These are phyloP conservation scores for Martensiomyces pterosporus DNA, from an alignment of 192 early-diverging fungal genomes.

Conservation along the genomic window DNA sequence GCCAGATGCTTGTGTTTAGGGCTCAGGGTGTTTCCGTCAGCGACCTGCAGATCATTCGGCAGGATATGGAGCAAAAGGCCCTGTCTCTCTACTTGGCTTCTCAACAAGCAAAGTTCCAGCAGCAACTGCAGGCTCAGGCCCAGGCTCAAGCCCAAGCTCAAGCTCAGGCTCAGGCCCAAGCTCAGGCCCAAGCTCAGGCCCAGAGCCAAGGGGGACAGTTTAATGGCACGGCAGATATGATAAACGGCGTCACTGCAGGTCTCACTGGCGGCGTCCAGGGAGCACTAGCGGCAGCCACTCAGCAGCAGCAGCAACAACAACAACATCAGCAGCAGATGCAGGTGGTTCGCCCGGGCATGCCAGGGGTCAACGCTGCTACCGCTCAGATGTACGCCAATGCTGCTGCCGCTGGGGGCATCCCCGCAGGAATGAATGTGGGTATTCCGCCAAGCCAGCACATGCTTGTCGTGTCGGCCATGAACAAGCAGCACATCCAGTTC, in stretches of 20 bases:
- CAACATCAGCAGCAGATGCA: constrained; percentile 24
- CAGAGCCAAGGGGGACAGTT: neutral
- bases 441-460: constrained; percentile 14
- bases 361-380: neutral
- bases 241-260: neutral
- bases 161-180: neutral
- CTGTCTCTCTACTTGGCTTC: neutral
- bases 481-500: constrained; percentile 5
- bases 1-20: neutral
- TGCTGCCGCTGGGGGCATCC: neutral
- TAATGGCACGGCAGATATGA: neutral
- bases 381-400: neutral
- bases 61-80: neutral
- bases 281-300: neutral
- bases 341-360: constrained; percentile 1
- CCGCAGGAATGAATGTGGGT: neutral
- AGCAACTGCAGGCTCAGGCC: neutral
- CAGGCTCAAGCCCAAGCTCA: neutral
- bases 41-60: neutral
- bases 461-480: constrained; percentile 19
- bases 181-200: neutral
- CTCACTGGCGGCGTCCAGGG: neutral
- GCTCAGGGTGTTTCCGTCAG: neutral
- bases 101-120: neutral
- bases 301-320: constrained; percentile 13